These are phyloP conservation scores for Aspergillus unguis DNA, from an alignment of 2,329 filamentous ascomycete genomes.

Conservation along the genomic window DNA sequence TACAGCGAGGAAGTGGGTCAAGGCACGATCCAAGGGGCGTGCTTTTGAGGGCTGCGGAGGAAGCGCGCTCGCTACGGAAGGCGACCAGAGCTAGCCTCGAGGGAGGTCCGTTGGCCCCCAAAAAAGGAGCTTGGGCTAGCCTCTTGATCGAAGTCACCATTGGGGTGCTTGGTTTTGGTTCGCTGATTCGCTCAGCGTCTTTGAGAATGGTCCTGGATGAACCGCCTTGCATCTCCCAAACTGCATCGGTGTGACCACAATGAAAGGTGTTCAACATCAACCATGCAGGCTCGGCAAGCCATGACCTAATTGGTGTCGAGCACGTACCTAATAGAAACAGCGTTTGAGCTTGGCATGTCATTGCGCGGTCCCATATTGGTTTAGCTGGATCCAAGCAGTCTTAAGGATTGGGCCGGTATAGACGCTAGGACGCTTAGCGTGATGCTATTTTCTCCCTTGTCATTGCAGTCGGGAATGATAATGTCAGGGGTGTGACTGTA, in stretches of 20 bases:
- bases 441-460: conserved; percentile 2
- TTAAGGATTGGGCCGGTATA: conserved; percentile 2
- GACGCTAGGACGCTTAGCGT: conserved; percentile 4
- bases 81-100: not conserved
- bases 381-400: not conserved
- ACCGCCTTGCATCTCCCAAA: conserved; percentile 2
- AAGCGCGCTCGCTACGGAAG: not conserved
- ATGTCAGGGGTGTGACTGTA: not conserved
- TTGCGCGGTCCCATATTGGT: not conserved
- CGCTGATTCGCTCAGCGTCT: not conserved
- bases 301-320: conserved; percentile 2
- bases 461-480: not conserved
- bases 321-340: conserved; percentile 7
- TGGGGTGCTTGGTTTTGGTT: not conserved
- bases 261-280: conserved; percentile 2
- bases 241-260: conserved; percentile 4
- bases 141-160: not conserved
- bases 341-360: not conserved
- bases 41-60: not conserved
- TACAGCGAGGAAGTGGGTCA: too few relatives aligned
- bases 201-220: not conserved
- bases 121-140: not conserved
- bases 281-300: conserved; percentile 1
- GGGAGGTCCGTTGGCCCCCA: not conserved
- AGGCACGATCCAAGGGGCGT: not conserved